These are phyloP conservation scores for Aureobasidium namibiae DNA, from an alignment of 2,329 filamentous ascomycete species.

Conservation along the genomic window DNA sequence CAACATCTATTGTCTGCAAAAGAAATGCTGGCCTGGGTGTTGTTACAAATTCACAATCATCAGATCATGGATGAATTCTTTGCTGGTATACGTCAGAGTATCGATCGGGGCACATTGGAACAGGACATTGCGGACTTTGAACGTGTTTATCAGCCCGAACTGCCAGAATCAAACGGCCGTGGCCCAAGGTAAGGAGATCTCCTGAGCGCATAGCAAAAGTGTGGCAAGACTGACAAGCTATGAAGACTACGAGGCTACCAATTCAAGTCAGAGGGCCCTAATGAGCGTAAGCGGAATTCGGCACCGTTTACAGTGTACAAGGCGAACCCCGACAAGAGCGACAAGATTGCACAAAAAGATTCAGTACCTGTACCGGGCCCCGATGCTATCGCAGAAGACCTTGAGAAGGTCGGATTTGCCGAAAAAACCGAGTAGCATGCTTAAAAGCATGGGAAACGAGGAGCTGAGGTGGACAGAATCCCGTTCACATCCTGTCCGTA, in stretches of 20 bases:
- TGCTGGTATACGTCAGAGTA: slow-evolving; percentile 54
- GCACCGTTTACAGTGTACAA: slow-evolving; percentile 55
- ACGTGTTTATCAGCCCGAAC: slow-evolving; percentile 55
- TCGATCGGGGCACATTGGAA: slow-evolving; percentile 49
- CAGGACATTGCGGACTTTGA: slow-evolving; percentile 53
- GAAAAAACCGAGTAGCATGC: slow-evolving; percentile 15
- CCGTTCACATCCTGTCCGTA: too few species aligned
- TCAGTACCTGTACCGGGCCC: slow-evolving; percentile 35
- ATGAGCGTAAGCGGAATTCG: slow-evolving; percentile 56
- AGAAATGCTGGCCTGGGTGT: slow-evolving; percentile 93
- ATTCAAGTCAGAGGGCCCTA: slow-evolving; percentile 60
- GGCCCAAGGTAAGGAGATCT: slow-evolving; percentile 53
- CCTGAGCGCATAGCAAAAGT: neutral
- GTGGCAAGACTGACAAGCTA: neutral
- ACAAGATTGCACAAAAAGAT: slow-evolving; percentile 37
- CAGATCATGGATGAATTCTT: slow-evolving; percentile 67
- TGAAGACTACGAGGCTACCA: slow-evolving; percentile 67
- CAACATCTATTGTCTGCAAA: slow-evolving; percentile 82
- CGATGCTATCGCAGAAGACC: slow-evolving; percentile 42
- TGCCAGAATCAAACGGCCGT: slow-evolving; percentile 68
- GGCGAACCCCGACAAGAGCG: slow-evolving; percentile 32
- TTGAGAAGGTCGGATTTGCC: slow-evolving; percentile 37
- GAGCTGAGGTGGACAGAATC: neutral
- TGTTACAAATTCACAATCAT: slow-evolving; percentile 90
- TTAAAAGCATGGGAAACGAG: neutral